Conservation (phyloP, 139 green algal genomes). For the Volvox africanus region DNA sequence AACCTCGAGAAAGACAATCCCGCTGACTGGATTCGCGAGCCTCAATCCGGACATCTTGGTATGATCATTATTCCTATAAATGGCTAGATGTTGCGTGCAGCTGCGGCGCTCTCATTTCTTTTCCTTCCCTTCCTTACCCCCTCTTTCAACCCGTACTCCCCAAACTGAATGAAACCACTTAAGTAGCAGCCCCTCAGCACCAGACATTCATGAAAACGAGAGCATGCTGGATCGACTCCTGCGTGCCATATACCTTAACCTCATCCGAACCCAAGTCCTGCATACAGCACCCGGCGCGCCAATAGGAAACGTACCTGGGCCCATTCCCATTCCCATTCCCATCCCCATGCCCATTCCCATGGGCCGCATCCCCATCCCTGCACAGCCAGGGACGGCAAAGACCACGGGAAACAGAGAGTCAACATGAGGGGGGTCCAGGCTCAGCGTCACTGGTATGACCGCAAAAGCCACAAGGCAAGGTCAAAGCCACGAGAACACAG, state of each 20-base stretch:
- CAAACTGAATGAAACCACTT: neutral
- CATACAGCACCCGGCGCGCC: neutral
- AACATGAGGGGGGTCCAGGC: neutral
- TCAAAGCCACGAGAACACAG: neutral
- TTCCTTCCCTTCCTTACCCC: neutral
- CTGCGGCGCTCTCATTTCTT: too few relatives aligned
- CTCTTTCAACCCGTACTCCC: neutral
- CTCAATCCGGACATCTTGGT: too few relatives aligned
- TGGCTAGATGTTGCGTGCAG: too few relatives aligned
- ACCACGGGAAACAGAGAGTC: neutral
- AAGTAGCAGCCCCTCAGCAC: too few relatives aligned
- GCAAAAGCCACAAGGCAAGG: neutral
- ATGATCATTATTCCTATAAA: too few relatives aligned
- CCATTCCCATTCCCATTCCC: slow-evolving; percentile 25
- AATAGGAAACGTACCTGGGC: neutral
- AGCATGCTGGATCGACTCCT: neutral
- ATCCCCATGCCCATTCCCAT: slow-evolving; percentile 43
- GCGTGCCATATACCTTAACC: neutral
- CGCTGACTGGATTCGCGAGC: too few relatives aligned
- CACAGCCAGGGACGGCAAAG: neutral
- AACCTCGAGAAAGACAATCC: too few relatives aligned
- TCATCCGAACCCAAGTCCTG: neutral
- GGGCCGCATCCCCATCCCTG: slow-evolving; percentile 4
- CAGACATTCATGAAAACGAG: neutral
- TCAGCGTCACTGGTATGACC: neutral